Evolutionary conservation across 306 rosid species (phyloP).

Genomic region (Inga leiocalycina): DNA sequence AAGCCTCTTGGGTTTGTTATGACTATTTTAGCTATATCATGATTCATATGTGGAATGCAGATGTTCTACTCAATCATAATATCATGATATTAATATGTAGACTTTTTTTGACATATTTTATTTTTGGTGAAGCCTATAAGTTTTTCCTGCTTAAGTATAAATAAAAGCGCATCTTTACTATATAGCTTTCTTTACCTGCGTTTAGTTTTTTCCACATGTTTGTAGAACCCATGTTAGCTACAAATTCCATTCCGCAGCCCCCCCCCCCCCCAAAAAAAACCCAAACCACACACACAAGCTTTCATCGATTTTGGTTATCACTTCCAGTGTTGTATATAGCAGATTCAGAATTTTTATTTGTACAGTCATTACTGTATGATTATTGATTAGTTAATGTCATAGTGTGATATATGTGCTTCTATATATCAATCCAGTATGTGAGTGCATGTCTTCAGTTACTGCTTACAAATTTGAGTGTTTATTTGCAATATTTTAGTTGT

Average conservation of each 20-base stretch:
- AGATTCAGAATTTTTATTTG: background rate
- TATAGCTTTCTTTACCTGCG: background rate
- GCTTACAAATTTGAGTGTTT: background rate
- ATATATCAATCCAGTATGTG: background rate
- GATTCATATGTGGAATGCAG: background rate
- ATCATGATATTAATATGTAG: background rate
- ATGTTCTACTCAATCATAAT: background rate
- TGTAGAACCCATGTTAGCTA: background rate
- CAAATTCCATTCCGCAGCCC: background rate
- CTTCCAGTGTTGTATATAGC: background rate
- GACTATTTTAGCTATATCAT: background rate
- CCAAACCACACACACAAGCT: too few species aligned
- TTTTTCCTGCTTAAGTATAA: background rate
- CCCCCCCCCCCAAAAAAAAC: background rate
- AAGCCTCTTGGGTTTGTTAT: background rate
- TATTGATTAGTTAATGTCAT: background rate
- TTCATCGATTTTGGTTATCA: background rate
- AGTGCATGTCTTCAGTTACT: background rate
- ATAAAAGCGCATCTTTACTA: background rate
- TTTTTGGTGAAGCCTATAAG: background rate
- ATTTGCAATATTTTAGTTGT: background rate
- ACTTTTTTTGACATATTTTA: background rate
- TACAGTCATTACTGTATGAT: background rate
- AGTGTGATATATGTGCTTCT: background rate
- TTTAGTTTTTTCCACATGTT: background rate